Evolutionary conservation across 768 basidiomycete genomes (phyloP).

Genomic region (Pisolithus albus): DNA sequence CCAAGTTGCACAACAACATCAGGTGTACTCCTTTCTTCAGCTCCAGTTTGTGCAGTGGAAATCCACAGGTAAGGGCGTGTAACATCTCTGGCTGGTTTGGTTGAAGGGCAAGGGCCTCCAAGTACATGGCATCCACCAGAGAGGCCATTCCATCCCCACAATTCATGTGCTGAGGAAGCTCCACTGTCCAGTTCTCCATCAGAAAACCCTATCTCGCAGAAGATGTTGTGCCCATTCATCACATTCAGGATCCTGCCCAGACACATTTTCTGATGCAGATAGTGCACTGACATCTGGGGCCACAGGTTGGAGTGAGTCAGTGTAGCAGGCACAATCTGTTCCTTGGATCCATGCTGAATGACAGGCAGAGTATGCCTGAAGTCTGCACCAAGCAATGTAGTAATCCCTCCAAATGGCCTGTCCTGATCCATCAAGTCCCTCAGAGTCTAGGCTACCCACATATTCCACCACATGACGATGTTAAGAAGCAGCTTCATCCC

Average conservation of each 20-base stretch:
- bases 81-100: no score
- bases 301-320: no score
- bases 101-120: constrained; percentile 5
- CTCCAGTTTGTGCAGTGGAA: no score
- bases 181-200: constrained; percentile 17
- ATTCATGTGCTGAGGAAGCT: constrained; percentile 23
- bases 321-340: no score
- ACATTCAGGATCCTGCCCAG: constrained; percentile 24
- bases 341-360: no score
- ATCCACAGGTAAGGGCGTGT: no score
- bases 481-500: no score
- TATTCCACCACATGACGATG: constrained; percentile 26
- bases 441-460: constrained; percentile 31
- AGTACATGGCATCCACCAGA: constrained; percentile 27
- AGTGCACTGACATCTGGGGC: no score
- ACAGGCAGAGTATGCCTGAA: no score
- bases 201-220: constrained; percentile 26
- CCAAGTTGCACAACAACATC: constrained; percentile 28
- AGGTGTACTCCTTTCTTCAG: not conserved
- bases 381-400: constrained; percentile 2
- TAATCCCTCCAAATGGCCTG: constrained; percentile 38
- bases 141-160: constrained; percentile 11
- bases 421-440: constrained; percentile 26
- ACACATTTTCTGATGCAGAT: constrained; percentile 28
- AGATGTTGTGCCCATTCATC: constrained; percentile 33